These are phyloP conservation scores for Cronartium ribicola DNA, from an alignment of 1,284 basidiomycete genomes.

Conservation along the genomic window DNA sequence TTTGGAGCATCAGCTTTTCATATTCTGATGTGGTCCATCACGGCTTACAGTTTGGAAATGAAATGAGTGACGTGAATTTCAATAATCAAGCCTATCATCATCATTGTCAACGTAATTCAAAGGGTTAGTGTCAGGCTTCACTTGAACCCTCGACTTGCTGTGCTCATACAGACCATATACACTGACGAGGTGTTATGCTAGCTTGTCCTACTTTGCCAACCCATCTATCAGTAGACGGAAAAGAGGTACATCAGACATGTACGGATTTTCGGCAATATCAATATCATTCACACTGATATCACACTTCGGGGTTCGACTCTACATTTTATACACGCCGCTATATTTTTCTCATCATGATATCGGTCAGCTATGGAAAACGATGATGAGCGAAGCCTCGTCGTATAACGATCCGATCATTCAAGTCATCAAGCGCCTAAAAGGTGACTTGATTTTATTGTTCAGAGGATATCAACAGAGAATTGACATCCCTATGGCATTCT, in stretches of 20 bases:
- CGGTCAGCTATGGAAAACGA: slow-evolving; percentile 50
- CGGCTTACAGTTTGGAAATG: slow-evolving; percentile 45
- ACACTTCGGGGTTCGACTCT: not conserved
- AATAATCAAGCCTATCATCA: slow-evolving; percentile 46
- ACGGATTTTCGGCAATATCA: not conserved
- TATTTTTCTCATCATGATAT: too few species aligned
- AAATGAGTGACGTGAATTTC: slow-evolving; percentile 47
- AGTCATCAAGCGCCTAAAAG: slow-evolving; percentile 44
- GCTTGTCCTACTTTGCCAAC: slow-evolving; percentile 43
- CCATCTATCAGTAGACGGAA: slow-evolving; percentile 46
- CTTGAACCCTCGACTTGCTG: not conserved
- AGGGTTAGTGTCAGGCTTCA: not conserved
- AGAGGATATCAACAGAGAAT: not conserved
- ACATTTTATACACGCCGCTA: not conserved
- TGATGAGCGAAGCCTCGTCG: slow-evolving; percentile 47
- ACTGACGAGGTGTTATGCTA: not conserved
- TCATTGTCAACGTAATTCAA: slow-evolving; percentile 1
- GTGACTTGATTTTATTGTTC: slow-evolving; percentile 36
- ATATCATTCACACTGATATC: not conserved
- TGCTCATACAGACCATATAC: not conserved
- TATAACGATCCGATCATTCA: slow-evolving; percentile 25
- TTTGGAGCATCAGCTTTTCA: not conserved
- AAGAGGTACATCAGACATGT: slow-evolving; percentile 45
- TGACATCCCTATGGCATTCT: not conserved
- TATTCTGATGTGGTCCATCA: not conserved